Evolutionary conservation across 352 stramenopile species (phyloP).

Genomic region (Pythium sp.): DNA sequence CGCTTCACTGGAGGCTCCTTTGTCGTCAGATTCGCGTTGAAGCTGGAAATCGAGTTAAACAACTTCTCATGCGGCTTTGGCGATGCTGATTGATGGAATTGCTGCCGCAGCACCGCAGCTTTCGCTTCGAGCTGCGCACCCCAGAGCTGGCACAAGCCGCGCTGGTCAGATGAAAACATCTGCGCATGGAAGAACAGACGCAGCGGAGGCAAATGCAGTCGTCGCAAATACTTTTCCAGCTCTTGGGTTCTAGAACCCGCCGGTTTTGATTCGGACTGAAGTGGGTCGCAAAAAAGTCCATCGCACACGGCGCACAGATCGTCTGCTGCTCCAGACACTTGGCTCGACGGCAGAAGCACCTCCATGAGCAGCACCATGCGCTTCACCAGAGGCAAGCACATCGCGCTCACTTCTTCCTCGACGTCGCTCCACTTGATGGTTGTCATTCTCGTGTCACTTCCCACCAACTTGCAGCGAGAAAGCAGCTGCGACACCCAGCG

Average conservation of each 20-base stretch:
- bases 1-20: conserved; percentile 6
- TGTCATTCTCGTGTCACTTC: background rate
- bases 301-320: conserved; percentile 62
- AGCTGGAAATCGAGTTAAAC: conserved; percentile 3
- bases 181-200: conserved; percentile 62
- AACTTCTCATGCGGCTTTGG: background rate
- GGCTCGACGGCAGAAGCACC: conserved; percentile 36
- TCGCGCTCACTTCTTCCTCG: conserved; percentile 39
- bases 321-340: background rate
- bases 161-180: conserved; percentile 56
- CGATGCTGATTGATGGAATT: conserved; percentile 7
- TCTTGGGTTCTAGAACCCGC: conserved; percentile 11
- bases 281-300: conserved; percentile 36
- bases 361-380: conserved; percentile 63
- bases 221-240: conserved; percentile 46
- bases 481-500: conserved; percentile 52
- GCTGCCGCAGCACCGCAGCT: conserved; percentile 53
- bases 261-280: conserved; percentile 1
- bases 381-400: conserved; percentile 57
- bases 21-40: conserved; percentile 3
- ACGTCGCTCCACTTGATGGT: conserved; percentile 16
- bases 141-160: conserved; percentile 69
- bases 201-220: conserved; percentile 66
- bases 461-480: conserved; percentile 34
- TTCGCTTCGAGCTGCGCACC: conserved; percentile 67